Conservation (phyloP, 1,284 basidiomycete genomes). For the Pseudozyma flocculosa region DNA sequence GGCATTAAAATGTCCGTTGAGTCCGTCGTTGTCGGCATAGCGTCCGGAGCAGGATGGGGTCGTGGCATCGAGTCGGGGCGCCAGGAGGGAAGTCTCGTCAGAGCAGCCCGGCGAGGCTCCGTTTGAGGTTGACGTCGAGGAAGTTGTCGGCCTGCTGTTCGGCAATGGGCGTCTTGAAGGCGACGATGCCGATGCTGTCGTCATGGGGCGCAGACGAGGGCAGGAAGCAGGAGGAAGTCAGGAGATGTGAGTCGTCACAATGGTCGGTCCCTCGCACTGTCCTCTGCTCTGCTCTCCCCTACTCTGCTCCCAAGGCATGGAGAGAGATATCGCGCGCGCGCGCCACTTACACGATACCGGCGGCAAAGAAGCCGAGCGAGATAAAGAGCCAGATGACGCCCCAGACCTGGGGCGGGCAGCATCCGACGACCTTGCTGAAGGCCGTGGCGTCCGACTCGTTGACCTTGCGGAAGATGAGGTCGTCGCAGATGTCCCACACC, state of each 20-base stretch:
- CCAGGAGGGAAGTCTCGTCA: too few relatives aligned
- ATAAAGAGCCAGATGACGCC: slow-evolving; percentile 80
- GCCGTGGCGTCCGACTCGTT: slow-evolving; percentile 88
- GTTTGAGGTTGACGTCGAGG: slow-evolving; percentile 36
- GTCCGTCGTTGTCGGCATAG: too few relatives aligned
- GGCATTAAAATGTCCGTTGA: too few relatives aligned
- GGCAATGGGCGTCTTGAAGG: slow-evolving; percentile 47
- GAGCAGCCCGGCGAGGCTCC: too few relatives aligned
- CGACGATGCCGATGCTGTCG: slow-evolving; percentile 34
- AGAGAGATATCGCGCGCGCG: too few relatives aligned
- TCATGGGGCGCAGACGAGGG: slow-evolving; percentile 57
- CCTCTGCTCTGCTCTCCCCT: too few relatives aligned
- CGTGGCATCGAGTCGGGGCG: too few relatives aligned
- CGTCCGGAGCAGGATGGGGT: too few relatives aligned
- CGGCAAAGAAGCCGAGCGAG: slow-evolving; percentile 77
- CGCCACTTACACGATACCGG: slow-evolving; percentile 75
- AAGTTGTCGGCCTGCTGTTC: slow-evolving; percentile 44
- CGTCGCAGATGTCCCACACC: slow-evolving; percentile 64
- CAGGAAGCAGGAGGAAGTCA: slow-evolving; percentile 49
- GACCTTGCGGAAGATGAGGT: slow-evolving; percentile 70
- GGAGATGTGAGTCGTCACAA: too few relatives aligned
- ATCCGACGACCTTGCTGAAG: slow-evolving; percentile 81
- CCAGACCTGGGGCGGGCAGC: slow-evolving; percentile 61
- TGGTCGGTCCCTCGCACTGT: too few relatives aligned
- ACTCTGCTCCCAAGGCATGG: too few relatives aligned